A percentile compares a stretch with the other conserved stretches of the same genome.
These are phyloP conservation scores for Mucor indicus DNA, from an alignment of 371 early-diverging fungal species.

Conservation along the genomic window DNA sequence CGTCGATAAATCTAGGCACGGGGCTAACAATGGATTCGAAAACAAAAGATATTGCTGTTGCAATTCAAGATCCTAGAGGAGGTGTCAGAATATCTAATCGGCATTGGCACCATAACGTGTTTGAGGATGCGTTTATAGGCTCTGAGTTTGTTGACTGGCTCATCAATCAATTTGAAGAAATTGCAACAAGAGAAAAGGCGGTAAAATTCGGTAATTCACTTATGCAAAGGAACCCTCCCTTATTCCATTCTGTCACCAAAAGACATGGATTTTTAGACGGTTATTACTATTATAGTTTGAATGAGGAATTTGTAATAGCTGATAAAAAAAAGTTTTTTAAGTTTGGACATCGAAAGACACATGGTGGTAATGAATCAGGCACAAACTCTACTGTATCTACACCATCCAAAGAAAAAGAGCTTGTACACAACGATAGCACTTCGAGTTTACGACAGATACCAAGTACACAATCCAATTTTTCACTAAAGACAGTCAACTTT, in stretches of 20 bases:
- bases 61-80: slow-evolving; percentile 69
- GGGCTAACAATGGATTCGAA: slow-evolving; percentile 44
- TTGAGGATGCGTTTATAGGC: slow-evolving; percentile 79
- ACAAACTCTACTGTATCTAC: slow-evolving; percentile 7
- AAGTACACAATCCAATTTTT: slow-evolving; percentile 5
- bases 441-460: slow-evolving; percentile 14
- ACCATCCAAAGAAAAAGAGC: slow-evolving; percentile 3
- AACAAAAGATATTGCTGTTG: slow-evolving; percentile 60
- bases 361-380: slow-evolving; percentile 27
- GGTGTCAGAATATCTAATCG: slow-evolving; percentile 79
- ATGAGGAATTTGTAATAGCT: slow-evolving; percentile 56
- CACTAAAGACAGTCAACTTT: slow-evolving; percentile 13
- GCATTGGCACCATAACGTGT: slow-evolving; percentile 89
- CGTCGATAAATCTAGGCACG: slow-evolving; percentile 30
- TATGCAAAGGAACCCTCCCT: slow-evolving; percentile 61
- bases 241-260: slow-evolving; percentile 76
- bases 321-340: slow-evolving; percentile 32
- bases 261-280: slow-evolving; percentile 87
- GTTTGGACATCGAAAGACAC: slow-evolving; percentile 20
- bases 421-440: not conserved
- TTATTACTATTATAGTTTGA: slow-evolving; percentile 85
- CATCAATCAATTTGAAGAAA: slow-evolving; percentile 73
- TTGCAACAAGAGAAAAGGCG: slow-evolving; percentile 81
- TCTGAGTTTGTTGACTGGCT: slow-evolving; percentile 92
- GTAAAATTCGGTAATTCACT: slow-evolving; percentile 79